Evolutionary conservation across 805 yeast species (phyloP), one percentile per base, ranked within the genome.

Genomic region (Ogataea methanolica): DNA sequence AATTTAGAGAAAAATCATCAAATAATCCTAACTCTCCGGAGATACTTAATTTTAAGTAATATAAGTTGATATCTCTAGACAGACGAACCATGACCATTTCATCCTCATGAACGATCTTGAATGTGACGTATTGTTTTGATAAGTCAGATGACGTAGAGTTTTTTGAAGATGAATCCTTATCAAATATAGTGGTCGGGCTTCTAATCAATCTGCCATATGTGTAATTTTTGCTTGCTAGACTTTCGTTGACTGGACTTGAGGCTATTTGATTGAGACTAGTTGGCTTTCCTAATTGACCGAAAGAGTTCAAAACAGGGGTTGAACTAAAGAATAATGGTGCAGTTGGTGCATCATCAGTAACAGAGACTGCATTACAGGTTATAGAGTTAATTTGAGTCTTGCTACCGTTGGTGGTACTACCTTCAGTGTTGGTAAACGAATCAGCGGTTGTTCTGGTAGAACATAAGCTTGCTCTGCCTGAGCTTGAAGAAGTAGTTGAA

Each of bases 91-190:
- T 37, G n/a, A 45, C 42, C n/a, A 43, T 51, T 19, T 57, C 61
- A 7, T 54, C 51, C 23, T 49, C 50, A 33, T 49, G 47, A 11
- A 47, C 35, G 5, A 58, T 43, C 44, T 57, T 58, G 14, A 52
- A 52, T 16, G 39, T 50, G 11, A 42, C 33, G 26, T 46, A 49
- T 5, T 46, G 43, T 19, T 44, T 6, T 26, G 29, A 26, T 26
- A 26, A 26, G 5, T 9, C 29, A 2, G 29, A 4, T 7, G 29
- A 26, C 11, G 29, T 26, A 9, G 11, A 26, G 29, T 26, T 26
- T 26, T 26, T 26, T 26, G 31, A 11, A 26, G 12, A 26, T 26
- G 11, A 11, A 8, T 4, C 12, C 3, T 6, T 26, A 26, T 11
- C 31, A 26, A 26, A 8, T 26, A 9, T 26, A 8, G 31, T 26